Conservation (phyloP, 768 basidiomycete genomes). For the Mycena rebaudengoi region DNA sequence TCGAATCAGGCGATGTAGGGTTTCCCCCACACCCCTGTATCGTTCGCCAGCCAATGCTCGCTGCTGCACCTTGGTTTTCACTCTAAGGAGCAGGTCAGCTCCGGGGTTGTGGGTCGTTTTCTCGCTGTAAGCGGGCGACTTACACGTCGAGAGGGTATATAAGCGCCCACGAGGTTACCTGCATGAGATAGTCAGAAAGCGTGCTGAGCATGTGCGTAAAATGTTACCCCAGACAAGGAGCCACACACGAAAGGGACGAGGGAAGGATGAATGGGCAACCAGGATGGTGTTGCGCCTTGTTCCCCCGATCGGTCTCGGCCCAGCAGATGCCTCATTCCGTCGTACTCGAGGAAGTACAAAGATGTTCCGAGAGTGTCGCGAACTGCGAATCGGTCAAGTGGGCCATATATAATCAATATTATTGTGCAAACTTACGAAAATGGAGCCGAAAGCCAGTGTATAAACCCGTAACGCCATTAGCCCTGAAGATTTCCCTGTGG, state of each 20-base stretch:
- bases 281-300: slow-evolving; percentile 82
- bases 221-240: slow-evolving; percentile 81
- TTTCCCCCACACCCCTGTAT: slow-evolving; percentile 76
- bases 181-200: slow-evolving; percentile 43
- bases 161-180: slow-evolving; percentile 84
- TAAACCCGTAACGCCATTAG: slow-evolving; percentile 69
- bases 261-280: slow-evolving; percentile 83
- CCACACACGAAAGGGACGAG: slow-evolving; percentile 93
- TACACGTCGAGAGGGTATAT: slow-evolving; percentile 97
- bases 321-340: slow-evolving; percentile 87
- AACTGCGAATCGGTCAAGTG: slow-evolving; percentile 51
- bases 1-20: slow-evolving; percentile 80
- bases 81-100: slow-evolving; percentile 50
- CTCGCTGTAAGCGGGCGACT: slow-evolving; percentile 35
- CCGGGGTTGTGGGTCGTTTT: too few species aligned
- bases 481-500: slow-evolving; percentile 74
- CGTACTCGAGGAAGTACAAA: slow-evolving; percentile 94
- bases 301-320: slow-evolving; percentile 80
- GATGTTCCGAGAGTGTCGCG: slow-evolving; percentile 91
- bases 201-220: slow-evolving; percentile 36
- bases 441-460: slow-evolving; percentile 91
- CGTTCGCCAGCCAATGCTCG: slow-evolving; percentile 83
- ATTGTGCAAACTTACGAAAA: slow-evolving; percentile 60
- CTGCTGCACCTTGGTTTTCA: slow-evolving; percentile 97
- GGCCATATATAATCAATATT: slow-evolving; percentile 1